These are phyloP conservation scores for Carex cristatella DNA, from an alignment of 176 grass and related monocot species.

Conservation along the genomic window DNA sequence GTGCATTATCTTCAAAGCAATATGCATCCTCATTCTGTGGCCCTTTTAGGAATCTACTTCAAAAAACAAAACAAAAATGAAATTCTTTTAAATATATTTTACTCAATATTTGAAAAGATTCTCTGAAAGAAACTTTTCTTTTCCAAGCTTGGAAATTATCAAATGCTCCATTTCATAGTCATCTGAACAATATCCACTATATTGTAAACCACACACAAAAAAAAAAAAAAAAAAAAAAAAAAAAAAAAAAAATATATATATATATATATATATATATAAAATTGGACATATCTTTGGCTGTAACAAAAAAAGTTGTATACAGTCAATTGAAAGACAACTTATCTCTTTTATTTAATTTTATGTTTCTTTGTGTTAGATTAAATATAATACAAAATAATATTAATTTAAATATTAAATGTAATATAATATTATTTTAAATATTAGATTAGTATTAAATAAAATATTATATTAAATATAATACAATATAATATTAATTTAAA, in stretches of 20 bases:
- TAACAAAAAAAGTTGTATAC: not conserved
- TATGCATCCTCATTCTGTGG: too few species aligned
- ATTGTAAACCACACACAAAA: not conserved
- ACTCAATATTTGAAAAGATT: too few species aligned
- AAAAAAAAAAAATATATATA: not conserved
- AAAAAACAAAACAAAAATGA: too few species aligned
- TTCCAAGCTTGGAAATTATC: not conserved
- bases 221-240: not conserved
- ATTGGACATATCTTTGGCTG: not conserved
- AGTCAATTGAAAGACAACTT: not conserved
- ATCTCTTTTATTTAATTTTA: not conserved
- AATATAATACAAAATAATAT: too few species aligned
- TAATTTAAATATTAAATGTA: too few species aligned
- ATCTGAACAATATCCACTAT: not conserved
- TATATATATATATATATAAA: not conserved
- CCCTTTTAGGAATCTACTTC: too few species aligned
- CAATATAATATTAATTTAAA: too few species aligned
- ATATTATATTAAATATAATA: too few species aligned
- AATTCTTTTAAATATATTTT: too few species aligned
- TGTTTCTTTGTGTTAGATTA: not conserved
- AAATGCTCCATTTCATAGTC: not conserved
- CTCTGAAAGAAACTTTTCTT: not conserved
- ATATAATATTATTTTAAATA: too few species aligned
- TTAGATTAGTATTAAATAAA: too few species aligned
- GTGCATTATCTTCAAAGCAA: too few species aligned